These are phyloP conservation scores for Paramecium sexaurelia DNA, from an alignment of 73 alveolate genomes.

Conservation along the genomic window DNA sequence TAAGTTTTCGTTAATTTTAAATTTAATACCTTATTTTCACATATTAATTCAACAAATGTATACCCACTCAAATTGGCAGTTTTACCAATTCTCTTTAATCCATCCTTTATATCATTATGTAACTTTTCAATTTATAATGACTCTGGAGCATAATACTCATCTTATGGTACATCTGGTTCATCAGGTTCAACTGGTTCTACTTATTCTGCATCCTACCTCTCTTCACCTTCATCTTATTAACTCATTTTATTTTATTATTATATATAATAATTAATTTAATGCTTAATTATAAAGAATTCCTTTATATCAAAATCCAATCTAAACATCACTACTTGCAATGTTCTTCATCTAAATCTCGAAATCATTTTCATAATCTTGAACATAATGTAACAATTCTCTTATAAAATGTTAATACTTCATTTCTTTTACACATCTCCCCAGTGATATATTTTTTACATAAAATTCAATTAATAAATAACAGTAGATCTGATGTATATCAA, in stretches of 20 bases:
- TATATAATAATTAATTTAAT: neutral
- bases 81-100: slow-evolving; percentile 67
- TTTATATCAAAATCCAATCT: neutral
- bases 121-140: neutral
- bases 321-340: neutral
- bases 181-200: slow-evolving; percentile 63
- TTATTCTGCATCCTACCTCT: slow-evolving; percentile 39
- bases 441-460: neutral
- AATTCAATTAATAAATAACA: slow-evolving; percentile 2
- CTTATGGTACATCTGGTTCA: slow-evolving; percentile 67
- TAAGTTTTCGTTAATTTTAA: neutral
- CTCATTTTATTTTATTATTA: slow-evolving; percentile 33
- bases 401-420: neutral
- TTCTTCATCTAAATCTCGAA: neutral
- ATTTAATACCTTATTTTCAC: slow-evolving; percentile 43
- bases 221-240: slow-evolving; percentile 47
- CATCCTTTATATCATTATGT: slow-evolving; percentile 9
- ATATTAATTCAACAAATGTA: slow-evolving; percentile 47
- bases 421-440: neutral
- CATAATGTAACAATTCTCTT: slow-evolving; percentile 16
- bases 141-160: slow-evolving; percentile 65
- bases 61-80: slow-evolving; percentile 45
- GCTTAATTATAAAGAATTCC: neutral
- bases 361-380: slow-evolving; percentile 23
- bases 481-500: slow-evolving; percentile 1